phyloP scores from a whole-genome alignment of 768 basidiomycete genomes.

The Leccinum incarnatum region DNA sequence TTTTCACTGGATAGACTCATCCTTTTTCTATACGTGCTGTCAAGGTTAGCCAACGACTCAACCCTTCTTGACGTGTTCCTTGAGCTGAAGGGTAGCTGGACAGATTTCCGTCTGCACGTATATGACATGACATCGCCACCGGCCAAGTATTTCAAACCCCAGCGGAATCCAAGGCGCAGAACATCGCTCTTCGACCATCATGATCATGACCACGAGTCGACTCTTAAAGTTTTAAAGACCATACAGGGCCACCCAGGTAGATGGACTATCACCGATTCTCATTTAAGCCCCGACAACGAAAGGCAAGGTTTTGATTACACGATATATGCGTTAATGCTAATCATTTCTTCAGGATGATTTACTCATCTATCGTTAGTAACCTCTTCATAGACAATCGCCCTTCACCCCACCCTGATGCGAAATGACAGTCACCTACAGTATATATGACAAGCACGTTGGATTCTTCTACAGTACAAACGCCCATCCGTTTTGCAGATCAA shows the following conservation, averaged over 20 bases:
- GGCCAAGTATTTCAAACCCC: conserved; percentile 18
- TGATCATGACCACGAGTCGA: conserved; percentile 45
- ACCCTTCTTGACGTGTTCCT: neutral
- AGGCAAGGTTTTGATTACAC: conserved; percentile 50
- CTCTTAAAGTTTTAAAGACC: conserved; percentile 53
- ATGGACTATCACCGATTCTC: conserved; percentile 96
- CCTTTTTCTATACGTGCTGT: conserved; percentile 91
- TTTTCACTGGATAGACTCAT: conserved; percentile 55
- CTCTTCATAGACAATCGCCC: neutral
- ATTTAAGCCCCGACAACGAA: conserved; percentile 86
- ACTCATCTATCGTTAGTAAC: conserved; percentile 72
- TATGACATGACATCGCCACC: conserved; percentile 70
- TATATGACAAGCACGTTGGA: conserved; percentile 76
- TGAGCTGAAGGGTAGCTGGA: neutral
- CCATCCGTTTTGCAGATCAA: conserved; percentile 58
- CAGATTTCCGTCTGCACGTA: conserved; percentile 86
- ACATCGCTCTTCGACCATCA: conserved; percentile 23
- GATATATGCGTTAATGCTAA: conserved; percentile 39
- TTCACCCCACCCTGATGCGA: neutral
- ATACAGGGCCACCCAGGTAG: conserved; percentile 73
- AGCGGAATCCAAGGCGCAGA: conserved; percentile 15
- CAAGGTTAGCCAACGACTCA: conserved; percentile 52
- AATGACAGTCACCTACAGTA: conserved; percentile 59
- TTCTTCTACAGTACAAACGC: conserved; percentile 55
- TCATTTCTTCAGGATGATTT: conserved; percentile 67